Conservation (phyloP, 306 rosid genomes). For the Malus sieversii region DNA sequence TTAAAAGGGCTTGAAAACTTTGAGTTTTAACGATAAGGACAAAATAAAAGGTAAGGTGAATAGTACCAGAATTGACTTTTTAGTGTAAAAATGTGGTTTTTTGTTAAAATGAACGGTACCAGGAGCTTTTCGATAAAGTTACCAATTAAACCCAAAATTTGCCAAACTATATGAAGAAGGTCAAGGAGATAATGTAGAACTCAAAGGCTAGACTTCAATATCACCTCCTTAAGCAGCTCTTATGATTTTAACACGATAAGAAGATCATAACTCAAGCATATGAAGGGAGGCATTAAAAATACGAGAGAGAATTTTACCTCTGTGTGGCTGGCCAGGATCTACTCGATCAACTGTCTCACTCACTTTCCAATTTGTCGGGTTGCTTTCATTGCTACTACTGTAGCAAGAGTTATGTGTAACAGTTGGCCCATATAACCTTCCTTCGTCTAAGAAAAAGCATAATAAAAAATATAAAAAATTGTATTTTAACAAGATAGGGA, state of each 20-base stretch:
- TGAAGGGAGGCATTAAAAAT: not conserved
- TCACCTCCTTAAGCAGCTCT: not conserved
- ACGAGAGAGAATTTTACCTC: slow-evolving; percentile 33
- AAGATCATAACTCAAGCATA: not conserved
- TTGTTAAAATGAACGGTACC: too few relatives aligned
- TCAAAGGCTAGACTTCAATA: not conserved
- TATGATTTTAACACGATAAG: not conserved
- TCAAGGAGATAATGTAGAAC: not conserved
- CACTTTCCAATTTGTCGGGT: slow-evolving; percentile 30
- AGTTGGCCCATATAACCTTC: slow-evolving; percentile 32
- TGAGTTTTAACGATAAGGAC: not conserved
- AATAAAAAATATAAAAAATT: not conserved
- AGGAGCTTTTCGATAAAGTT: too few relatives aligned
- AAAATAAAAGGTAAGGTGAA: too few relatives aligned
- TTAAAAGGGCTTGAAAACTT: too few relatives aligned
- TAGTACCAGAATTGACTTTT: too few relatives aligned
- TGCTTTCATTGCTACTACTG: slow-evolving; percentile 66
- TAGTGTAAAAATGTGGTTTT: too few relatives aligned
- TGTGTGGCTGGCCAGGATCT: slow-evolving; percentile 26
- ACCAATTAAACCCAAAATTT: not conserved
- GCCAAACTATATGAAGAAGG: not conserved
- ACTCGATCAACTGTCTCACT: slow-evolving; percentile 35
- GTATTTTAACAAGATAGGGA: not conserved
- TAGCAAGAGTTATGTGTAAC: slow-evolving; percentile 41
- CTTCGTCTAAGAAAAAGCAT: slow-evolving; percentile 41